Conservation (phyloP, 2,329 filamentous ascomycete genomes). For the Fusarium graminum region DNA sequence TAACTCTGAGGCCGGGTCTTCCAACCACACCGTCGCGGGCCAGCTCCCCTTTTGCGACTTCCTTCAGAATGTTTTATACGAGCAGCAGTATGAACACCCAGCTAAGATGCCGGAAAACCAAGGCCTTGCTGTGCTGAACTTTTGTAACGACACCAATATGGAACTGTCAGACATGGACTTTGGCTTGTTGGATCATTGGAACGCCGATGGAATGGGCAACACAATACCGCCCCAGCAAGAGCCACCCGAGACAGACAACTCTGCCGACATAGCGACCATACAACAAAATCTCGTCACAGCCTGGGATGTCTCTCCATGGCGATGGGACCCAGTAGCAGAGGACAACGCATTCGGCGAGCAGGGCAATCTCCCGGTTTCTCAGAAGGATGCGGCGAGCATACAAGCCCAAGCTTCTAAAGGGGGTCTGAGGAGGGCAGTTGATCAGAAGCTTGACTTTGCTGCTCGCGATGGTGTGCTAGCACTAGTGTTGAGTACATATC, state of each 20-base stretch:
- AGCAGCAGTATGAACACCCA: constrained; percentile 56
- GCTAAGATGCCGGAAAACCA: constrained; percentile 56
- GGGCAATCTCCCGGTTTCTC: constrained; percentile 60
- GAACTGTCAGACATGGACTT: constrained; percentile 67
- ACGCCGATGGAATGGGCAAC: constrained; percentile 55
- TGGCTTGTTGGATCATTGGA: constrained; percentile 64
- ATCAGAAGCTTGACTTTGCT: constrained; percentile 60
- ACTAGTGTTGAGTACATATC: constrained; percentile 72
- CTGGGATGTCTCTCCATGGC: constrained; percentile 65
- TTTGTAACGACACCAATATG: constrained; percentile 63
- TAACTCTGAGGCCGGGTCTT: constrained; percentile 35
- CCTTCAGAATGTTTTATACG: constrained; percentile 64
- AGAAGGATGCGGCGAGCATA: constrained; percentile 54
- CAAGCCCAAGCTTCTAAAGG: constrained; percentile 57
- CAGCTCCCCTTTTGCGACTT: constrained; percentile 64
- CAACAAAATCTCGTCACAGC: constrained; percentile 62
- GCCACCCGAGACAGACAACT: constrained; percentile 53
- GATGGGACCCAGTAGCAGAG: constrained; percentile 61
- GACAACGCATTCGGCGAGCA: constrained; percentile 62
- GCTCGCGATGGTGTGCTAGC: constrained; percentile 73
- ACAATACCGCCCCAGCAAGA: constrained; percentile 41
- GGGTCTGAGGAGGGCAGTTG: constrained; percentile 56
- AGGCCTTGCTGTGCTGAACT: constrained; percentile 62
- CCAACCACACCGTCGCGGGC: constrained; percentile 48
- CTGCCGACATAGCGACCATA: constrained; percentile 61